Conservation (phyloP, 805 yeast genomes). For the Suhomyces sp. region DNA sequence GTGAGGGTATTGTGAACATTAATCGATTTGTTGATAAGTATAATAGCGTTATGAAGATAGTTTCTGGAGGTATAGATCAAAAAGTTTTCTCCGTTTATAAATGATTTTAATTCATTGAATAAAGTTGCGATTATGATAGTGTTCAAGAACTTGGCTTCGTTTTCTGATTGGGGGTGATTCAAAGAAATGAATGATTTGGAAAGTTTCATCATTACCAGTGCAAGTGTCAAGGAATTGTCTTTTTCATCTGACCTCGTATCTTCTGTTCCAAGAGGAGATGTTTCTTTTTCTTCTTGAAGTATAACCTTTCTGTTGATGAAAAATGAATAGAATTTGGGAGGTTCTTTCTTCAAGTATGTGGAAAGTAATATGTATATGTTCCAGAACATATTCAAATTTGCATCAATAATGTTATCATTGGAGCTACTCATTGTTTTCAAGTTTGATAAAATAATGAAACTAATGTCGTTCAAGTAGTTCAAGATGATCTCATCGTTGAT, state of each 20-base stretch:
- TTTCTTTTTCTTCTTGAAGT: constrained; percentile 1
- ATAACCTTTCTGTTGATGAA: constrained; percentile 12
- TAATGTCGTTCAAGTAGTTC: constrained; percentile 49
- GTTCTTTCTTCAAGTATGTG: constrained; percentile 30
- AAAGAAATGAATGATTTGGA: constrained; percentile 22
- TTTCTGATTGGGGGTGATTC: constrained; percentile 3
- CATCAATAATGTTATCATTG: constrained; percentile 30
- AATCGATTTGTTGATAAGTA: constrained; percentile 48
- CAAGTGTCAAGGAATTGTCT: constrained; percentile 4
- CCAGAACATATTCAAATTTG: constrained; percentile 44
- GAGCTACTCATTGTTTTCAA: constrained; percentile 18
- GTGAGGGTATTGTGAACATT: constrained; percentile 9
- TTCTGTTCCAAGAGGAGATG: background rate
- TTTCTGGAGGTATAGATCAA: constrained; percentile 36
- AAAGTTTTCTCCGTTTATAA: constrained; percentile 18
- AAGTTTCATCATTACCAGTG: constrained; percentile 24
- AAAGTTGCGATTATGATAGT: constrained; percentile 31
- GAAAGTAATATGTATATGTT: constrained; percentile 48
- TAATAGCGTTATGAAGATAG: constrained; percentile 52
- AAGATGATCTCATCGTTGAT: constrained; percentile 48
- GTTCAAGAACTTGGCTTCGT: constrained; percentile 22
- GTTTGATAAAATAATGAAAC: constrained; percentile 42
- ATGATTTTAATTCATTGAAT: constrained; percentile 33
- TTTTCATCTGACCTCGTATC: background rate
- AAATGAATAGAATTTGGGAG: constrained; percentile 21